phyloP scores from a whole-genome alignment of 2,329 filamentous ascomycete species.

The Fusarium setosum region DNA sequence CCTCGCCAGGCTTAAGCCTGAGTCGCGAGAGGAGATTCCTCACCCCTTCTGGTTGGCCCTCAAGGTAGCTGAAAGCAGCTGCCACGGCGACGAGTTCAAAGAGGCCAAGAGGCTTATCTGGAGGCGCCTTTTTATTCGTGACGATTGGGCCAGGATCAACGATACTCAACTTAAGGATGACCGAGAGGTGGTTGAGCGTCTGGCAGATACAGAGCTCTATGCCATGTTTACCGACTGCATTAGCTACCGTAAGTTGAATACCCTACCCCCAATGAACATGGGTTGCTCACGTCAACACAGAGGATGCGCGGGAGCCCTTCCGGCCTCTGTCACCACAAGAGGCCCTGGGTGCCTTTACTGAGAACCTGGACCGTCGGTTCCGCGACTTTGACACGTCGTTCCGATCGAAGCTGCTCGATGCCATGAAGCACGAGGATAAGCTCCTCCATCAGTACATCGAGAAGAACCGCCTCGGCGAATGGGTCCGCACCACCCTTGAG shows the following conservation, averaged over 20 bases:
- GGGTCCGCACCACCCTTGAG: conserved; percentile 61
- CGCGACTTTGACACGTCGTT: conserved; percentile 70
- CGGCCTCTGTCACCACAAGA: conserved; percentile 63
- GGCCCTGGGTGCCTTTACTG: conserved; percentile 68
- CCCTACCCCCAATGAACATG: neutral
- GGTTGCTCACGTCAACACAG: conserved; percentile 49
- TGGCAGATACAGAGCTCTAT: conserved; percentile 76
- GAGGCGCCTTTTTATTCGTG: conserved; percentile 85
- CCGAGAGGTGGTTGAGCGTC: conserved; percentile 68
- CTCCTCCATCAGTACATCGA: conserved; percentile 73
- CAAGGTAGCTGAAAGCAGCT: conserved; percentile 66
- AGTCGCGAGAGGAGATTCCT: conserved; percentile 64
- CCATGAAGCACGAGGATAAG: conserved; percentile 79
- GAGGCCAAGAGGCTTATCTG: conserved; percentile 77
- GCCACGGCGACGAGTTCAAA: conserved; percentile 66
- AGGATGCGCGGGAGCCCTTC: conserved; percentile 56
- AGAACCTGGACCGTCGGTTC: conserved; percentile 71
- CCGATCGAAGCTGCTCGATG: conserved; percentile 74
- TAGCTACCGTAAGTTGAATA: conserved; percentile 67
- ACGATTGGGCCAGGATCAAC: conserved; percentile 87
- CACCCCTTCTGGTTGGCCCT: conserved; percentile 82
- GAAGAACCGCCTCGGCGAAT: conserved; percentile 76
- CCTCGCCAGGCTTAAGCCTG: conserved; percentile 67
- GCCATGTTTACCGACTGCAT: conserved; percentile 73
- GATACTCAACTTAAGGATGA: conserved; percentile 82